Evolutionary conservation across 202 grass and related monocot species (phyloP).

Genomic region (Eragrostis tef): DNA sequence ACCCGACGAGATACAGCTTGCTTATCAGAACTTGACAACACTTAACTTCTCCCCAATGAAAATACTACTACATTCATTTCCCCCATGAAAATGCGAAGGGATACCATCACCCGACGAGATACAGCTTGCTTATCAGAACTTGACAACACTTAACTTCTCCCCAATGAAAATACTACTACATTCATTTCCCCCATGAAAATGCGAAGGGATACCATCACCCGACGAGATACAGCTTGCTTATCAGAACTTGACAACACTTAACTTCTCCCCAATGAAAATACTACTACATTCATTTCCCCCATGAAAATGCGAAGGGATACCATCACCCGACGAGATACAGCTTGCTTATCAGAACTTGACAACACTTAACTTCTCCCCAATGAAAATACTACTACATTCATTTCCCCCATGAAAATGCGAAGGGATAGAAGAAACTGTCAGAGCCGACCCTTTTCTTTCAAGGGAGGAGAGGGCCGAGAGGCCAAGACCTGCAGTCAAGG

Average conservation of each 20-base stretch:
- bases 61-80: too few species aligned
- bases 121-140: not conserved
- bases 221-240: not conserved
- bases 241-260: not conserved
- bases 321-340: not conserved
- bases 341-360: conserved; percentile 17
- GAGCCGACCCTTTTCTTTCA: not conserved
- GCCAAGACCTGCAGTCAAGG: not conserved
- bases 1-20: too few species aligned
- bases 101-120: not conserved
- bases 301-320: not conserved
- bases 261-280: too few species aligned
- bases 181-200: not conserved
- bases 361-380: not conserved
- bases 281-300: not conserved
- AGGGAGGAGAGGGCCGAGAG: not conserved
- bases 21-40: not conserved
- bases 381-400: not conserved
- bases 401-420: not conserved
- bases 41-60: too few species aligned
- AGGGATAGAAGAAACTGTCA: conserved; percentile 11
- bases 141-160: not conserved
- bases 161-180: too few species aligned
- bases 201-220: not conserved
- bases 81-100: not conserved